These are phyloP conservation scores for Aspergillus sp. DNA, from an alignment of 2,329 filamentous ascomycete genomes.

Conservation along the genomic window DNA sequence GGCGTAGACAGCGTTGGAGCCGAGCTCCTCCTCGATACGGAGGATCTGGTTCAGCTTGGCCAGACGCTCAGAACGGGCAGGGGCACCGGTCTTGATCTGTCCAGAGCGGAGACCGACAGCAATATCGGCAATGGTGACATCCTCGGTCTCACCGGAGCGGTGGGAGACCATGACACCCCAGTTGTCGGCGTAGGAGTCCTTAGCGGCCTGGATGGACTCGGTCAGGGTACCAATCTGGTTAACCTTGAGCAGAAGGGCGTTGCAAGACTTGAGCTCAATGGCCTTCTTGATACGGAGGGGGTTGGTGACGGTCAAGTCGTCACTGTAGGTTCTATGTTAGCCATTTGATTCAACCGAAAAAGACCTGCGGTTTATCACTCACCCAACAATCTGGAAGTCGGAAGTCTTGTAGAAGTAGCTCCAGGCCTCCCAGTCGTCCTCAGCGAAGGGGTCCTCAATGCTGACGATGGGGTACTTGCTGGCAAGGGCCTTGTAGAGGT, in stretches of 20 bases:
- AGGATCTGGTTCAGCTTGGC: constrained; percentile 99
- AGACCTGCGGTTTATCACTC: constrained; percentile 17
- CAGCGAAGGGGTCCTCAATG: constrained; percentile 98
- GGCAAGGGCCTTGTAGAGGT: constrained; percentile 79
- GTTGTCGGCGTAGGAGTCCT: constrained; percentile 90
- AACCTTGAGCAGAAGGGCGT: constrained; percentile 96
- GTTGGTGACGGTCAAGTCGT: constrained; percentile 99
- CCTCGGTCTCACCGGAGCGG: constrained; percentile 98
- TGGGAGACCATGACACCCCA: constrained; percentile 99
- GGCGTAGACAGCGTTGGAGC: constrained; percentile 84
- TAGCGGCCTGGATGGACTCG: constrained; percentile 98
- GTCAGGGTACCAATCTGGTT: constrained; percentile 99
- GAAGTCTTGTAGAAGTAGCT: constrained; percentile 99
- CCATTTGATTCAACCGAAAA: background rate
- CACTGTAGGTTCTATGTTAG: constrained; percentile 42
- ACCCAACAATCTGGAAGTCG: constrained; percentile 92
- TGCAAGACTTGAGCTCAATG: constrained; percentile 98
- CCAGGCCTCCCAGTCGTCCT: constrained; percentile 99
- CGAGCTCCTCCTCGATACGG: constrained; percentile 98
- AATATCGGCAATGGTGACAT: constrained; percentile 98
- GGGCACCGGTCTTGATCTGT: constrained; percentile 98
- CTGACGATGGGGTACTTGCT: constrained; percentile 98
- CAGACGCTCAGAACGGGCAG: constrained; percentile 92
- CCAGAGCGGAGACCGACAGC: constrained; percentile 93
- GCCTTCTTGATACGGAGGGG: constrained; percentile 99